Base-by-base conservation (phyloP, 1,284 basidiomycete species). In the Phellopilus nigrolimitatus region DNA sequence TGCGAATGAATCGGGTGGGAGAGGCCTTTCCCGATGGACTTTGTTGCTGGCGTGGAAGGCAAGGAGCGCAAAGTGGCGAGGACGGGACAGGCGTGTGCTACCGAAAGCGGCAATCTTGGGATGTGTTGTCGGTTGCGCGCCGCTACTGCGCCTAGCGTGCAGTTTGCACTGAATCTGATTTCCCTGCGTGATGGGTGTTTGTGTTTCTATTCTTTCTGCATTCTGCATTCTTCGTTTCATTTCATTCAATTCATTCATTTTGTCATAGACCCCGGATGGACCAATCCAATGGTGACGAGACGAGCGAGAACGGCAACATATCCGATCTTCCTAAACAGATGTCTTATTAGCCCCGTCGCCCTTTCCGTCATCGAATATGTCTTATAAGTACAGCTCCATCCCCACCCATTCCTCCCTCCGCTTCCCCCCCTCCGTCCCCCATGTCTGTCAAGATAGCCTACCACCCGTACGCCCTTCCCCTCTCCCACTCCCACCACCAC, bases 351-450 rank as follows among this genome's bases (percentile, higher is more conserved):
- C 36, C 36, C 44, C 49, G 49, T 17, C 9, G 12, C 19, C 15
- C 30, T 21, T 30, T 6, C 37, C 27, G 15, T 33, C 38, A 43
- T 53, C 25, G 36, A 25, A 47, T 47, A 52, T 45, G 43, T 43
- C 17, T 22, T 4, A n/a, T n/a, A n/a, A n/a, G n/a, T n/a, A n/a
- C n/a, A n/a, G 22, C 40, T 30, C 22, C 36, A 8, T 36, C 42
- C 49, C n/a, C 40, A 28, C 27, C 44, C 25, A 10, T 28, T 37
- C 41, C 21, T 24, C n/a, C n/a, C n/a, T n/a, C n/a, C 30, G 10
- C 19, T 38, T 47, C 33, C 36, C 31, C 27, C 31, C 31, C 38
- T 33, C 37, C 21, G 25, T 19, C 42, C 24, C 30, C 22, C 40
- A 8, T 46, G 24, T 24, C 49, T 4, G 19, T 9, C n/a, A n/a